Base-by-base conservation (phyloP, 768 basidiomycete species). In the Boletus subcaerulescens region DNA sequence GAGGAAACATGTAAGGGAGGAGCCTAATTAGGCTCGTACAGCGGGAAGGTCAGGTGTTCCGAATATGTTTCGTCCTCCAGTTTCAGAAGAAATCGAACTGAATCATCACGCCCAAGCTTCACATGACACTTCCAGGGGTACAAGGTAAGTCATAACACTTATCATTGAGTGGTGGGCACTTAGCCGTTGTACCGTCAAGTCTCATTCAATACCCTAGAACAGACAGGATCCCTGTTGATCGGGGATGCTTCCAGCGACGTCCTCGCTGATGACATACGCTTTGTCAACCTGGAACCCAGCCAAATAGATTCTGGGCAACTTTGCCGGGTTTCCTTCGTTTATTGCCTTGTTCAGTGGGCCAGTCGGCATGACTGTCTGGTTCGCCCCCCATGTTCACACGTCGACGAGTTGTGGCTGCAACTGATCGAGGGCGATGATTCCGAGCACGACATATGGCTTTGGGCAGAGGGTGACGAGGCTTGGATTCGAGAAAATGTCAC, bases 391-490 rank as follows among this genome's bases (percentile, higher is more conserved):
- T 50, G 48, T 41, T 50, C 40, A 32, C 40, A 50, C 24, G 29
- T 33, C 14, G 48, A 50, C 4, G 13, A 32, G 13, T 8, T 40
- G 18, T 50, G 48, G 39, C 31, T 50, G 13, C 38, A 17, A 18
- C 31, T 50, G 18, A 41, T 50, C 13, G 48, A 50, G 31, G 48
- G 48, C 17, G 40, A 33, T 41, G 48, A 50, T 20, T 31, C 38
- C n/a, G 48, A 50, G 12, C 29, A 50, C 20, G 48, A 50, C 10
- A 17, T 50, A n/a, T 50, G 48, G 48, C 39, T 50, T 29, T 50
- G 48, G 48, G 39, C 12, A 20, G 48, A 50, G 15, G 39, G 48
- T 3, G 48, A 50, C 13, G 39, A 50, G 29, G 39, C 39, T 41
- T 50, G 48, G 48, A 50, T 50, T n/a, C 38, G 24, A 33, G 40